A percentile compares a stretch with the other conserved stretches of the same genome.
phyloP scores from a whole-genome alignment of 225 moss, liverwort and hornwort genomes.

The Pseudisothecium myosuroides region DNA sequence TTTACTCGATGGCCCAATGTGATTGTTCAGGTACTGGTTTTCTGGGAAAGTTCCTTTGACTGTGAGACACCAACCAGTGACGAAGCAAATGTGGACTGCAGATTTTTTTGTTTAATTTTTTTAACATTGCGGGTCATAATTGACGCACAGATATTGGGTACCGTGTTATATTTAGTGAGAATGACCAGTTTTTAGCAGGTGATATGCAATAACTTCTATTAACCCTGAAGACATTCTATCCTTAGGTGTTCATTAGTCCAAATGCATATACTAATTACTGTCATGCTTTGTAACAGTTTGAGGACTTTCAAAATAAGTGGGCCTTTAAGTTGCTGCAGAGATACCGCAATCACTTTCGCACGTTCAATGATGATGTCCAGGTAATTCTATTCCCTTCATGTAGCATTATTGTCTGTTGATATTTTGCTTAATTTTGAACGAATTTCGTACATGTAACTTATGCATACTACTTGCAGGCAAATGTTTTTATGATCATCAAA shows the following conservation, averaged over 20 bases:
- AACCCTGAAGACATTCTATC: neutral
- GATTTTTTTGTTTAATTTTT: neutral
- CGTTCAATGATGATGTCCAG: constrained; percentile 98
- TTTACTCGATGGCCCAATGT: constrained; percentile 86
- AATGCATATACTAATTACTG: neutral
- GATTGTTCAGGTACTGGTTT: constrained; percentile 62
- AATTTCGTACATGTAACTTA: neutral
- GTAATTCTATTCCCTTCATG: constrained; percentile 3
- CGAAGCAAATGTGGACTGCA: neutral
- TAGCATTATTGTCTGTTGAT: neutral
- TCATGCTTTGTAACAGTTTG: constrained; percentile 50
- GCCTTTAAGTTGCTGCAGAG: constrained; percentile 91
- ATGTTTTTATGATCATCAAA: neutral
- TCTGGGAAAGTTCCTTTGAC: neutral
- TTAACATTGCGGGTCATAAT: neutral
- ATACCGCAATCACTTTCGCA: constrained; percentile 70
- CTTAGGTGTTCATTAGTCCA: neutral
- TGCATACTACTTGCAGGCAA: neutral
- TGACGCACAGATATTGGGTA: neutral
- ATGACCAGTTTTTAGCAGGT: neutral
- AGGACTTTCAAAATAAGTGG: constrained; percentile 99
- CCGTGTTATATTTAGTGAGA: neutral
- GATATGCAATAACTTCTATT: neutral
- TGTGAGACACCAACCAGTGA: neutral
- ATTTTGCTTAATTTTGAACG: neutral